These are phyloP conservation scores for Eragrostis curvula DNA, from an alignment of 176 grass and related monocot species.

Conservation along the genomic window DNA sequence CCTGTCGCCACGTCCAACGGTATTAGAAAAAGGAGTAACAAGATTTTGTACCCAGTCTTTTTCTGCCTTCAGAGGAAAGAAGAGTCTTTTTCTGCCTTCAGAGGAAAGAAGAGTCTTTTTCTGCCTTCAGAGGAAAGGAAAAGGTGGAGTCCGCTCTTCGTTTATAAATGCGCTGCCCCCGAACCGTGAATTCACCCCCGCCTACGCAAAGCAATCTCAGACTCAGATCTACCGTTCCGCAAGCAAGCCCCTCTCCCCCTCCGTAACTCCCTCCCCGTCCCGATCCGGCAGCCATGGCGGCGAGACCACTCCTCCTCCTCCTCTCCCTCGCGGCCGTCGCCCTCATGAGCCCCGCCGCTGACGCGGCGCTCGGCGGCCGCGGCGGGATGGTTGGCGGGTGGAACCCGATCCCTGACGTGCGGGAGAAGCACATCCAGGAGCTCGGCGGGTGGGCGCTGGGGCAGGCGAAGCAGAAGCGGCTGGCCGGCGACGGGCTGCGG, in stretches of 20 bases:
- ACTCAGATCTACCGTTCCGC: slow-evolving; percentile 3
- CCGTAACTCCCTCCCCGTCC: too few species aligned
- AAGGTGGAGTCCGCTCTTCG: not conserved
- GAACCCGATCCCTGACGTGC: slow-evolving; percentile 30
- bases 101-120: too few species aligned
- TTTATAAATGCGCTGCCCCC: not conserved
- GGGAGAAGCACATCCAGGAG: slow-evolving; percentile 35
- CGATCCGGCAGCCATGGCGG: slow-evolving; percentile 7
- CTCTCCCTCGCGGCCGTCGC: too few species aligned
- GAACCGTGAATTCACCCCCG: not conserved
- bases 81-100: too few species aligned
- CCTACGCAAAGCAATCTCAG: not conserved
- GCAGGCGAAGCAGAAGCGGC: not conserved
- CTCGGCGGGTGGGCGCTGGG: slow-evolving; percentile 48
- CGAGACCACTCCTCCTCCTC: not conserved
- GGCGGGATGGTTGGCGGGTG: slow-evolving; percentile 21
- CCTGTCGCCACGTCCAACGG: too few species aligned
- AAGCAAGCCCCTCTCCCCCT: not conserved
- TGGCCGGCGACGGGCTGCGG: slow-evolving; percentile 6
- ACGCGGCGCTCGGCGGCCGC: not conserved
- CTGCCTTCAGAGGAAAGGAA: not conserved
- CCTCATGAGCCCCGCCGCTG: not conserved
- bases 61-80: not conserved
- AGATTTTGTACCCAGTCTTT: too few species aligned
- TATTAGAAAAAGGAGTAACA: too few species aligned